Conservation (phyloP, 208 protist genomes). For the Trypanosoma platydactyli region DNA sequence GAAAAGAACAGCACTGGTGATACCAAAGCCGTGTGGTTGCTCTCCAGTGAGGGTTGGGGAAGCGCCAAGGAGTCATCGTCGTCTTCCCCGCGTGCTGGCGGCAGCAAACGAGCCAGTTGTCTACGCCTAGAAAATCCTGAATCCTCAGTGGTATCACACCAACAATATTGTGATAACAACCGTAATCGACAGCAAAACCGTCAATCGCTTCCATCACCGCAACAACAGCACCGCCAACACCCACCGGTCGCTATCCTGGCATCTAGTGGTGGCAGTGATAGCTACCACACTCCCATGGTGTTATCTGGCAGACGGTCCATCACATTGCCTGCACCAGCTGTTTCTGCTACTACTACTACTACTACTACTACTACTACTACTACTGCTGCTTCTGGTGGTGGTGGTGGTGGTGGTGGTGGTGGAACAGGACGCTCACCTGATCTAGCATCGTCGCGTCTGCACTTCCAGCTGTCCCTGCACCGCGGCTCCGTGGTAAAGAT, state of each 20-base stretch:
- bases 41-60: not conserved
- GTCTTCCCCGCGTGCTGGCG: not conserved
- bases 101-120: not conserved
- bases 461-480: conserved; percentile 3
- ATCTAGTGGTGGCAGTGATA: not conserved
- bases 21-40: not conserved
- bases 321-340: not conserved
- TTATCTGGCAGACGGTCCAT: not conserved
- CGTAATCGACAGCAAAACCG: not conserved
- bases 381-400: too few species aligned
- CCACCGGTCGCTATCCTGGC: not conserved
- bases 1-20: not conserved
- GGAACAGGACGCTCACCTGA: too few species aligned
- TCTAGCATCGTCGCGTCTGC: not conserved
- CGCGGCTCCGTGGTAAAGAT: conserved; percentile 21
- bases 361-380: too few species aligned
- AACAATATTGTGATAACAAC: not conserved
- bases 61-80: not conserved
- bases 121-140: not conserved
- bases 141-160: not conserved
- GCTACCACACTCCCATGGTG: not conserved
- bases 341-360: too few species aligned
- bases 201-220: not conserved
- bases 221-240: conserved; percentile 3
- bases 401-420: too few species aligned